These are phyloP conservation scores for Mortierella sp. DNA, from an alignment of 371 early-diverging fungal genomes.

Conservation along the genomic window DNA sequence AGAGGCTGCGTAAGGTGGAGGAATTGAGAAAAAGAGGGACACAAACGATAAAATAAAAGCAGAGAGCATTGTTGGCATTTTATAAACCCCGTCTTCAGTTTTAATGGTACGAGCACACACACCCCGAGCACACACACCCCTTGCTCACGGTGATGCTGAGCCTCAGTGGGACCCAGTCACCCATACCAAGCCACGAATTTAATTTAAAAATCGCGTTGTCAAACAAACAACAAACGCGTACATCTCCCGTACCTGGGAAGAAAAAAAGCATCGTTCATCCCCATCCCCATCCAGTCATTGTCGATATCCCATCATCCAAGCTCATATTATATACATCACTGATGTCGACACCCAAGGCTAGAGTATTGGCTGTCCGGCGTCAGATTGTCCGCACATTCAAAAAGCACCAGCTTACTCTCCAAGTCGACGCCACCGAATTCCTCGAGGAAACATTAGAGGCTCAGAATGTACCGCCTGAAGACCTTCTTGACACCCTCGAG, in stretches of 20 bases:
- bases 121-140: no score
- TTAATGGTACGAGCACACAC: no score
- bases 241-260: no score
- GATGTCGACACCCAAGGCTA: conserved; percentile 46
- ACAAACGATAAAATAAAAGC: background rate
- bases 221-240: conserved; percentile 4
- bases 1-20: background rate
- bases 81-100: no score
- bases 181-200: background rate
- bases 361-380: conserved; percentile 40
- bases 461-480: conserved; percentile 44
- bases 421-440: conserved; percentile 48
- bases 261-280: background rate
- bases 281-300: background rate
- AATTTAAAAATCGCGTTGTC: background rate
- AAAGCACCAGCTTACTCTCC: conserved; percentile 52
- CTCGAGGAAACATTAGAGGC: conserved; percentile 42
- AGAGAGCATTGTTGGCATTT: background rate
- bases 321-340: background rate
- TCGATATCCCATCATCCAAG: background rate
- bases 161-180: no score
- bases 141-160: no score
- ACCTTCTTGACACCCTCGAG: conserved; percentile 49
- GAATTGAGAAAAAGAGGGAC: background rate
- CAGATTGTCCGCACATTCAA: conserved; percentile 51